These are phyloP conservation scores for Leptosphaerulina australis DNA, from an alignment of 2,329 filamentous ascomycete genomes.

Conservation along the genomic window DNA sequence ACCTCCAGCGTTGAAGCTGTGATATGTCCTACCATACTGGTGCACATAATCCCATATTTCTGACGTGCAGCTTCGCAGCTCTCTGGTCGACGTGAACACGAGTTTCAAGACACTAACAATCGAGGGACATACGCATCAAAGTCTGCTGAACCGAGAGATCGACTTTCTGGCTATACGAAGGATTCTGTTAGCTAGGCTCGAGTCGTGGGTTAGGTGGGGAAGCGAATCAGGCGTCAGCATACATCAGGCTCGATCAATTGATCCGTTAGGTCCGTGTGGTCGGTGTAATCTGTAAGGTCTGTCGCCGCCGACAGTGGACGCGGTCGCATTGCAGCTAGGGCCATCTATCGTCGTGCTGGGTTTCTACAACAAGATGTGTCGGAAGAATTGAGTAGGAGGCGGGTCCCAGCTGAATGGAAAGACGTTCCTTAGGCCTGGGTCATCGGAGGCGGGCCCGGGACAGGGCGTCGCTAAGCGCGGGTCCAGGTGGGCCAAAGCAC, in stretches of 20 bases:
- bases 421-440: slow-evolving; percentile 18
- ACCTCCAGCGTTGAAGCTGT: slow-evolving; percentile 50
- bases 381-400: slow-evolving; percentile 13
- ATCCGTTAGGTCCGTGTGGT: background rate
- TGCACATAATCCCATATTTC: slow-evolving; percentile 49
- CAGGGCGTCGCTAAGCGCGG: slow-evolving; percentile 9
- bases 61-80: slow-evolving; percentile 48
- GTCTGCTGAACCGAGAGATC: slow-evolving; percentile 39
- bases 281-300: slow-evolving; percentile 2
- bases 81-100: slow-evolving; percentile 35
- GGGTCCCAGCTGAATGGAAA: slow-evolving; percentile 16
- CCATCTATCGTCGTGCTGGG: slow-evolving; percentile 9
- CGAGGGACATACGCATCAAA: slow-evolving; percentile 39
- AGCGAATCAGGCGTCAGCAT: slow-evolving; percentile 7
- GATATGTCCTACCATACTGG: slow-evolving; percentile 51
- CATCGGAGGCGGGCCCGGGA: slow-evolving; percentile 12
- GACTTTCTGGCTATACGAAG: slow-evolving; percentile 38
- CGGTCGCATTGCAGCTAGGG: background rate
- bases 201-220: slow-evolving; percentile 16
- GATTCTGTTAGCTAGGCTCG: slow-evolving; percentile 24
- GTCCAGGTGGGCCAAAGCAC: slow-evolving; percentile 5
- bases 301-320: slow-evolving; percentile 16
- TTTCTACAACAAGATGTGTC: slow-evolving; percentile 3
- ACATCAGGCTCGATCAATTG: slow-evolving; percentile 14
- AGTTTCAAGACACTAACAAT: background rate